Base-by-base conservation (phyloP, 2,329 filamentous ascomycete species). In the Coleophoma eucalyptorum region DNA sequence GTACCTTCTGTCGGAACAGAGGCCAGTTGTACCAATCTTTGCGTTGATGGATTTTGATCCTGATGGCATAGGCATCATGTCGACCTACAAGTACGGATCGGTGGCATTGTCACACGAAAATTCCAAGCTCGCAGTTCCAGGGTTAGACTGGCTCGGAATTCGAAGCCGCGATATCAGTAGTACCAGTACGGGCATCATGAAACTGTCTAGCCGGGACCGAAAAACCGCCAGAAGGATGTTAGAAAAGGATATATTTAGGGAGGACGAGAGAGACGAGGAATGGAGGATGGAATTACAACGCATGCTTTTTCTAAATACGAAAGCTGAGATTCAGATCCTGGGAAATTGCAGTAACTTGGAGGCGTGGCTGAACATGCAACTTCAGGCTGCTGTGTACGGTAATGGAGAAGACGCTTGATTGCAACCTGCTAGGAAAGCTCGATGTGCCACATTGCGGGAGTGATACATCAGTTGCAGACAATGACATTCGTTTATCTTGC, bases 1-100 rank as follows among this genome's bases (percentile, higher is more conserved):
- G 1, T 74, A 76, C 40, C 64, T 73, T 12, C 49, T 90, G 1
- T 74, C 78, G 35, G 64, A 59, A 0, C 66, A 65, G 8, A 71
- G 69, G 18, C 78, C 79, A 0, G 62, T 67, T 0, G 66, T 87
- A 19, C 79, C 81, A 2, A 78, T 89, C 6, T 76, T 81, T 48
- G 80, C 76, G 0, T 70, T 94, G 0, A 78, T 89, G 2, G 90
- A 95, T 60, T 89, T 81, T 52, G 89, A 94, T 58, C 88, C 89
- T 0, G 81, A 93, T 55, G 89, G 90, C 0, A 67, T 93, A 26
- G 79, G 78, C 3, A 94, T 95, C 38, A 72, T 90, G 56, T 79
- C 79, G 4, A 90, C 84, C 15, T 94, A 92, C 70, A 86, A 84
- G 55, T 72, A 84, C 54, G 87, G 87, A 6, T 89, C 87, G n/a